These are phyloP conservation scores for Melaleuca quinquenervia DNA, from an alignment of 345 rosid species.

Conservation along the genomic window DNA sequence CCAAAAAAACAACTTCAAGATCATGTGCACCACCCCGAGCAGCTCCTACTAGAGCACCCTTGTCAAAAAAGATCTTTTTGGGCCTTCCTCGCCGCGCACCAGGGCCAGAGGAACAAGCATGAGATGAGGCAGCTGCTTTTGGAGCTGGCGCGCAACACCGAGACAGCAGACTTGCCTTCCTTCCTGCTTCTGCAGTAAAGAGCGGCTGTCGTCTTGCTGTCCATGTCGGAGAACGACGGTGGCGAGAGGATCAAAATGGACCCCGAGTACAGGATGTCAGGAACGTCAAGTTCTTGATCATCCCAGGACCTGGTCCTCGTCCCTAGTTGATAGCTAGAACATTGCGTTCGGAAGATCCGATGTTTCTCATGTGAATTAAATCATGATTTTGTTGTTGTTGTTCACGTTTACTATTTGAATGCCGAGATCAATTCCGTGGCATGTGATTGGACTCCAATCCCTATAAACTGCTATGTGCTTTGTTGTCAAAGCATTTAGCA, in stretches of 20 bases:
- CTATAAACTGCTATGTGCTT: no score
- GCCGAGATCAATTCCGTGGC: no score
- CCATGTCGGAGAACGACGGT: conserved; percentile 72
- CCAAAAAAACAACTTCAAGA: no score
- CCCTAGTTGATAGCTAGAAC: conserved; percentile 57
- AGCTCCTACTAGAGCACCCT: no score
- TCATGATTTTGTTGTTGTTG: not conserved
- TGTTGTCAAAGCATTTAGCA: no score
- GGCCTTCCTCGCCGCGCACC: conserved; percentile 77
- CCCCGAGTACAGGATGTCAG: conserved; percentile 52
- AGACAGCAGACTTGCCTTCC: conserved; percentile 53
- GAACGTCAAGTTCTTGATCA: conserved; percentile 76
- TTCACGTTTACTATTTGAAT: not conserved
- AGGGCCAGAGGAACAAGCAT: conserved; percentile 45
- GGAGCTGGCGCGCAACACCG: conserved; percentile 43
- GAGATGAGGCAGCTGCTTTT: conserved; percentile 26
- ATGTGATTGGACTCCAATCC: no score
- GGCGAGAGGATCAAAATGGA: conserved; percentile 56
- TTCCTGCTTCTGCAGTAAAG: conserved; percentile 44
- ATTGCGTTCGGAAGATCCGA: conserved; percentile 49
- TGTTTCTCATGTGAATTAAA: no score
- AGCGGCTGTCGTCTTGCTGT: conserved; percentile 57
- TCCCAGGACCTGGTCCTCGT: conserved; percentile 69
- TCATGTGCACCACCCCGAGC: no score
- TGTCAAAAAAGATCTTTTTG: conserved; percentile 52